Evolutionary conservation across 306 rosid species (phyloP).

Genomic region (Rubus parviflorus): DNA sequence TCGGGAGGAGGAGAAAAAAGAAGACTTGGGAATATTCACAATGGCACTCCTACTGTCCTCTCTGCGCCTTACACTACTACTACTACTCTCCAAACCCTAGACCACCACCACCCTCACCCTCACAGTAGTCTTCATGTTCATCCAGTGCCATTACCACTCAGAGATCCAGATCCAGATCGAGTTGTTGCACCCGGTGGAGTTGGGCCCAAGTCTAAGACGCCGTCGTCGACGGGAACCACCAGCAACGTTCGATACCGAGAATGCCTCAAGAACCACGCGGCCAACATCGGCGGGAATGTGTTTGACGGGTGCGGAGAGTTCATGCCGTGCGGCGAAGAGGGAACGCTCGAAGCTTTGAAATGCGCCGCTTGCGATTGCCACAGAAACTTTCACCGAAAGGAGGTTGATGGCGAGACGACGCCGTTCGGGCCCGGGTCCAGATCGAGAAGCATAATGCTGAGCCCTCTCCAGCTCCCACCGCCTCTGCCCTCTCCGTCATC

Average conservation of each 20-base stretch:
- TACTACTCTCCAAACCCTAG: slow-evolving; percentile 33
- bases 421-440: slow-evolving; percentile 34
- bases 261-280: slow-evolving; percentile 60
- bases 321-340: slow-evolving; percentile 58
- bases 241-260: slow-evolving; percentile 35
- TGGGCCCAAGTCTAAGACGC: slow-evolving; percentile 22
- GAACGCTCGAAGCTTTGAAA: slow-evolving; percentile 49
- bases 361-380: slow-evolving; percentile 59
- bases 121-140: slow-evolving; percentile 7
- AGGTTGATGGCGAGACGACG: slow-evolving; percentile 45
- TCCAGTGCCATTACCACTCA: neutral
- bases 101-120: slow-evolving; percentile 6
- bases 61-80: neutral
- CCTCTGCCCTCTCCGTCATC: slow-evolving; percentile 32
- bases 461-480: slow-evolving; percentile 49
- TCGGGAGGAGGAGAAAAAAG: slow-evolving; percentile 13
- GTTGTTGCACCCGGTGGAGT: slow-evolving; percentile 6
- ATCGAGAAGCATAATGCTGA: slow-evolving; percentile 34
- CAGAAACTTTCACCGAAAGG: slow-evolving; percentile 55
- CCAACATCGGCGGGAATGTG: slow-evolving; percentile 46
- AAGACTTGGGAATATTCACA: slow-evolving; percentile 22
- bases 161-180: slow-evolving; percentile 34
- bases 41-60: slow-evolving; percentile 18
- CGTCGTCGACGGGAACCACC: neutral
- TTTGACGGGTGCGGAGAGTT: slow-evolving; percentile 61